A percentile compares a stretch with the other conserved stretches of the same genome.
These are phyloP conservation scores for Casaregolazyma suthepensis DNA, from an alignment of 1,139 yeast species.

Conservation along the genomic window DNA sequence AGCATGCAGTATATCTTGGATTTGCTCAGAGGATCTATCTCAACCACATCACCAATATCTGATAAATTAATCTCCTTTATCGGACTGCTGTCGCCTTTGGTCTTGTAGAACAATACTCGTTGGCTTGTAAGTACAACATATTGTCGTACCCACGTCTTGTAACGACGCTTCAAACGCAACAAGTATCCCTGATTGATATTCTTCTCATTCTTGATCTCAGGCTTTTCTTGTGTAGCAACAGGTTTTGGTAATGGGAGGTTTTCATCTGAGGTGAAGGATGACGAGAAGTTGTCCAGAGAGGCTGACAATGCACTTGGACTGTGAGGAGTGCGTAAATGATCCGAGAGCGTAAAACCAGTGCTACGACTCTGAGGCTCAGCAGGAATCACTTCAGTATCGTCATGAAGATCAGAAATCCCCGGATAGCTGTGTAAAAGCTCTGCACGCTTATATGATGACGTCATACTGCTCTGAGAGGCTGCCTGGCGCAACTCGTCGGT, in stretches of 20 bases:
- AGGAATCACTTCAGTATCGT: neutral
- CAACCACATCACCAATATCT: constrained; percentile 48
- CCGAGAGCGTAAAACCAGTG: neutral
- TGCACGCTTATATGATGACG: constrained; percentile 21
- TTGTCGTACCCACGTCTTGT: constrained; percentile 45
- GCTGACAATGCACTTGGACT: constrained; percentile 9
- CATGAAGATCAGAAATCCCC: neutral
- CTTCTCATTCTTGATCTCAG: neutral
- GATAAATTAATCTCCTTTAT: constrained; percentile 34
- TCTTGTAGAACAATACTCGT: constrained; percentile 40
- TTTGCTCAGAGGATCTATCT: constrained; percentile 44
- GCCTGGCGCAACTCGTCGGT: constrained; percentile 31
- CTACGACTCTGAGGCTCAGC: neutral
- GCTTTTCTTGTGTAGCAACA: neutral
- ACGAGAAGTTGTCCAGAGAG: constrained; percentile 4
- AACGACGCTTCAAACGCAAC: constrained; percentile 37
- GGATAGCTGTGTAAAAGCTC: neutral
- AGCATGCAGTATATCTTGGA: constrained; percentile 44
- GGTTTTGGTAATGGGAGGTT: neutral
- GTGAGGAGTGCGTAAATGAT: neutral
- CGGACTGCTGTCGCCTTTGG: constrained; percentile 21
- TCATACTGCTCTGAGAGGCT: constrained; percentile 27
- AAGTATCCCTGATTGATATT: constrained; percentile 39
- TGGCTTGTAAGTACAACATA: constrained; percentile 42
- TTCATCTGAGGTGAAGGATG: constrained; percentile 6